Evolutionary conservation across 345 rosid species (phyloP).

Genomic region (Geranium rotundifolium): DNA sequence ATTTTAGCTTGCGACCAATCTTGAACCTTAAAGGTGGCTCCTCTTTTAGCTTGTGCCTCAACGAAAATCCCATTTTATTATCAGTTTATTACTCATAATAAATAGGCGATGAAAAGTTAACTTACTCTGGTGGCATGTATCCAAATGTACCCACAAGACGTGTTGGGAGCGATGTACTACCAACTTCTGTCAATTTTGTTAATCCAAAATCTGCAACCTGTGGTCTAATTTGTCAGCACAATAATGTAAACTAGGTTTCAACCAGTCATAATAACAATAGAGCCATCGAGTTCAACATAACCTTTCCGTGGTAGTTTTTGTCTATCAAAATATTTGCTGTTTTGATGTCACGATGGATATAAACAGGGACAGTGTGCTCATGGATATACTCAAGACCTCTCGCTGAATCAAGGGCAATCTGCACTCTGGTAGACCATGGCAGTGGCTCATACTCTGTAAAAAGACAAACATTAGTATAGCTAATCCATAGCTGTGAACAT

Average conservation of each 20-base stretch:
- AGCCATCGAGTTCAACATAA: slow-evolving; percentile 7
- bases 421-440: slow-evolving; percentile 78
- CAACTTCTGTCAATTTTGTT: slow-evolving; percentile 81
- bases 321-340: slow-evolving; percentile 92
- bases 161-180: slow-evolving; percentile 48
- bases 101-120: slow-evolving; percentile 3
- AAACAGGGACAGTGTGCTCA: slow-evolving; percentile 96
- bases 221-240: slow-evolving; percentile 1
- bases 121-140: slow-evolving; percentile 99
- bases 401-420: slow-evolving; percentile 96
- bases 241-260: slow-evolving; percentile 6
- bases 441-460: slow-evolving; percentile 61
- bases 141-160: slow-evolving; percentile 96
- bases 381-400: slow-evolving; percentile 97
- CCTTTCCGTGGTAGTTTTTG: slow-evolving; percentile 80
- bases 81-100: not conserved
- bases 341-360: slow-evolving; percentile 92
- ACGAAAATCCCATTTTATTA: too few relatives aligned
- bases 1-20: too few relatives aligned
- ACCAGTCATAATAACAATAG: slow-evolving; percentile 3
- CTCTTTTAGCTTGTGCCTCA: too few relatives aligned
- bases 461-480: slow-evolving; percentile 10
- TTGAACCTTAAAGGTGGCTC: too few relatives aligned
- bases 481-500: slow-evolving; percentile 6
- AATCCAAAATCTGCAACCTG: slow-evolving; percentile 98